Conservation (phyloP, 2,329 filamentous ascomycete species). For the Neofusicoccum umdonicola region DNA sequence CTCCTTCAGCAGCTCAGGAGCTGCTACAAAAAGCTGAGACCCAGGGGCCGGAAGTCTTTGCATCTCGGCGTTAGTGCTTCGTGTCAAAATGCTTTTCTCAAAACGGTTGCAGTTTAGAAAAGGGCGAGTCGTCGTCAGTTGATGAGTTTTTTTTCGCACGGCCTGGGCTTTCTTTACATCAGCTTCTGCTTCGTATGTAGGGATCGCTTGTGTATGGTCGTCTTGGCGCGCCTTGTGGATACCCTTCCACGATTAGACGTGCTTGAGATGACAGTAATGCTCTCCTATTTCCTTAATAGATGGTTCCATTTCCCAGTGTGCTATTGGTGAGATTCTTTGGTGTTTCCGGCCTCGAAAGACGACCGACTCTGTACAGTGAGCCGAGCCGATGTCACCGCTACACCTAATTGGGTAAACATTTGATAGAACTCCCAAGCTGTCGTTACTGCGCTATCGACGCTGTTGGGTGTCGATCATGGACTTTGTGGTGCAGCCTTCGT, state of each 20-base stretch:
- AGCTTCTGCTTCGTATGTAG: slow-evolving; percentile 28
- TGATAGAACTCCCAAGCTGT: too few relatives aligned
- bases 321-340: not conserved
- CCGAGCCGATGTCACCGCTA: too few relatives aligned
- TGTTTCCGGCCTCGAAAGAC: not conserved
- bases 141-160: slow-evolving; percentile 24
- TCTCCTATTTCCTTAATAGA: slow-evolving; percentile 38
- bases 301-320: not conserved
- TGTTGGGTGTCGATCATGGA: too few relatives aligned
- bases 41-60: slow-evolving; percentile 29
- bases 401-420: too few relatives aligned
- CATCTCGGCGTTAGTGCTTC: slow-evolving; percentile 42
- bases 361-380: too few relatives aligned
- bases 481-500: too few relatives aligned
- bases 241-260: slow-evolving; percentile 31
- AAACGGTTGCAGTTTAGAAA: slow-evolving; percentile 38
- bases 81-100: slow-evolving; percentile 39
- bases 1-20: slow-evolving; percentile 11
- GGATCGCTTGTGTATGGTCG: slow-evolving; percentile 31
- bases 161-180: slow-evolving; percentile 35
- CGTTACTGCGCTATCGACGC: too few relatives aligned
- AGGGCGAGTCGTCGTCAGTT: slow-evolving; percentile 19
- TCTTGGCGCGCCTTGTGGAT: slow-evolving; percentile 32
- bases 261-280: slow-evolving; percentile 39
- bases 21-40: slow-evolving; percentile 28